Percentiles rank a stretch among this genome's conserved stretches.
Evolutionary conservation across 2,329 filamentous ascomycete genomes (phyloP).

Genomic region (Beauveria varroae): DNA sequence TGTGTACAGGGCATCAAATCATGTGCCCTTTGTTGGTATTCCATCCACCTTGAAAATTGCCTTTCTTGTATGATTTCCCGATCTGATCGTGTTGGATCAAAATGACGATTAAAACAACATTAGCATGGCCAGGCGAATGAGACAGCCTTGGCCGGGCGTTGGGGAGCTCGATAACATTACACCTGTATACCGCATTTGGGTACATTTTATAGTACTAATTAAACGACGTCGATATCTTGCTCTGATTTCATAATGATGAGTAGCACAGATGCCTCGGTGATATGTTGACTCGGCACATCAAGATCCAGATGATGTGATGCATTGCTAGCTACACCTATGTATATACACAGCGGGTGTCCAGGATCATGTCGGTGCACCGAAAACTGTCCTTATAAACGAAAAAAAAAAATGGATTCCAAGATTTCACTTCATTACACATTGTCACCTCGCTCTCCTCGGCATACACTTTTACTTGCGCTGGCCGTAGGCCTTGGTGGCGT

Average conservation of each 20-base stretch:
- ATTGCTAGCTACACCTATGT: constrained; percentile 4
- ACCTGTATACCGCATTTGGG: background rate
- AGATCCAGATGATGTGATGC: background rate
- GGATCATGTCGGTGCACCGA: constrained; percentile 7
- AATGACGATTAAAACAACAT: background rate
- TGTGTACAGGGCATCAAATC: too few species aligned
- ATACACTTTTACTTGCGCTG: constrained; percentile 47
- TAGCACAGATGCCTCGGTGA: too few species aligned
- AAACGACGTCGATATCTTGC: background rate
- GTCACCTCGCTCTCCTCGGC: too few species aligned
- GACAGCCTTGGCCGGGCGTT: background rate
- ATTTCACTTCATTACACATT: background rate
- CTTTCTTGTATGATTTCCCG: background rate
- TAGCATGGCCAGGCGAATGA: constrained; percentile 1
- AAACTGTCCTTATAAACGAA: background rate
- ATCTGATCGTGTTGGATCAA: background rate
- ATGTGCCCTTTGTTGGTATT: too few species aligned
- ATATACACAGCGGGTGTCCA: constrained; percentile 9
- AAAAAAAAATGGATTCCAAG: background rate
- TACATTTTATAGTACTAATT: background rate
- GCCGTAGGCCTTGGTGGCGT: constrained; percentile 90
- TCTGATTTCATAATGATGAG: background rate
- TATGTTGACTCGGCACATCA: too few species aligned
- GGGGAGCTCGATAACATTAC: background rate
- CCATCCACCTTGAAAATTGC: background rate